Conservation (phyloP, 495 filamentous ascomycete genomes). For the Tuber melanosporum region DNA sequence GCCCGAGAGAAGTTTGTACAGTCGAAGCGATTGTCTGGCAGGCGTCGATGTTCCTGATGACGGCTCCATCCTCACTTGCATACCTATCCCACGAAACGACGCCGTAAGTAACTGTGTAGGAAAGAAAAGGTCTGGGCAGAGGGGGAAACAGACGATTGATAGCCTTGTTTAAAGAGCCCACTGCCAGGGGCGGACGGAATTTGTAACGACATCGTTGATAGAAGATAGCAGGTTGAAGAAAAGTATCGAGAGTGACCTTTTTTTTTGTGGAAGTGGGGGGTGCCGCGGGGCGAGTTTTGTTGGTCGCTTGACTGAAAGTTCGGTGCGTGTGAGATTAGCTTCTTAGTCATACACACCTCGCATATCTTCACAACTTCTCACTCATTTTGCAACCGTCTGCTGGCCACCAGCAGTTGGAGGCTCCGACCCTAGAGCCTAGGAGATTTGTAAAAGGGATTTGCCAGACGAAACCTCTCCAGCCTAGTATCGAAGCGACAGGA, state of each 20-base stretch:
- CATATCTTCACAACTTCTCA: background rate
- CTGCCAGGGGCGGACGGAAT: slow-evolving; percentile 88
- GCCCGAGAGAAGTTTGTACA: slow-evolving; percentile 92
- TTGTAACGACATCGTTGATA: slow-evolving; percentile 75
- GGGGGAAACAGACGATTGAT: slow-evolving; percentile 68
- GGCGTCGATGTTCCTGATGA: slow-evolving; percentile 97
- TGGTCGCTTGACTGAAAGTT: background rate
- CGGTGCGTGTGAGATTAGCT: background rate
- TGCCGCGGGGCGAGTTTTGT: background rate
- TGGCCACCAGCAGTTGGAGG: background rate
- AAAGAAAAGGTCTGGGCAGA: slow-evolving; percentile 18
- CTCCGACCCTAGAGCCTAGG: background rate
- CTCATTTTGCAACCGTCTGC: background rate
- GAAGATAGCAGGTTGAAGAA: background rate
- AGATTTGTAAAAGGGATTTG: background rate
- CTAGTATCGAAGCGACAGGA: background rate
- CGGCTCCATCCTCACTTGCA: slow-evolving; percentile 96
- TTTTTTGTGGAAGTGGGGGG: background rate
- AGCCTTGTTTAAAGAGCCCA: slow-evolving; percentile 91
- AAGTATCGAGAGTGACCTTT: background rate
- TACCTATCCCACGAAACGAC: slow-evolving; percentile 56
- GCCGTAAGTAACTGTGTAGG: slow-evolving; percentile 14
- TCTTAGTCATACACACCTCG: background rate
- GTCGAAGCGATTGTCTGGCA: slow-evolving; percentile 92
- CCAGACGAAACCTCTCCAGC: background rate